Base-by-base conservation (phyloP, 805 yeast species). In the Yamadazyma laniorum region DNA sequence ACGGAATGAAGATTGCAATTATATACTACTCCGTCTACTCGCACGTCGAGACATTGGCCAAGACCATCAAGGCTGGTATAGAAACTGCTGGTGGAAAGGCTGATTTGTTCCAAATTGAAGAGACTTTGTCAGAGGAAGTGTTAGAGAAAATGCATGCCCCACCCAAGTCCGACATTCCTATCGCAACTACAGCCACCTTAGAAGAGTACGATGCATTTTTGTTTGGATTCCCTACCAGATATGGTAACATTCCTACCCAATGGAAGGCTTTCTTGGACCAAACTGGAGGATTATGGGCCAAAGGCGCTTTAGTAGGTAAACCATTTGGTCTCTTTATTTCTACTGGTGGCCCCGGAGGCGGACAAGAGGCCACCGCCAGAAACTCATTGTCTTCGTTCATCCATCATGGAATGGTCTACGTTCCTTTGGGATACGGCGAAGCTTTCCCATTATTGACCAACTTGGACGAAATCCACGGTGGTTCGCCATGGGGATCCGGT, bases 401-500 rank as follows among this genome's bases (percentile, higher is more conserved):
- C 35, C 95, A 86, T 59, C 95, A 86, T 51, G 95, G 95, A 49
- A 73, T 86, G 65, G 72, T 82, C 42, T 86, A 59, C 59, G 78
- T 86, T 29, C 95, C 95, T 42, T 70, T 86, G 49, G 95, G 95
- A 44, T 86, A 80, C 66, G 74, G 49, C 35, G 49, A 45, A 40
- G 49, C 49, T 11, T 42, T 42, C 44, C 47, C 50, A 35, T 34
- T 43, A 49, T 53, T 81, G 47, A 63, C 84, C 29, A 71, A 70
- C 61, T 53, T 81, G 30, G 75, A 72, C 3, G 88, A 84, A 65
- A 72, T 78, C 34, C 95, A 83, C 57, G 95, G 95, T 48, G 85
- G 85, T 39, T 76, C 89, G 16, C 77, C 95, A 32, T 87, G 89
- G 88, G 95, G 95, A 59, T 84, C 95, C 23, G 95, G 95, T 50